These are phyloP conservation scores for Sechiopsis laciniata DNA, from an alignment of 306 rosid species.

Conservation along the genomic window DNA sequence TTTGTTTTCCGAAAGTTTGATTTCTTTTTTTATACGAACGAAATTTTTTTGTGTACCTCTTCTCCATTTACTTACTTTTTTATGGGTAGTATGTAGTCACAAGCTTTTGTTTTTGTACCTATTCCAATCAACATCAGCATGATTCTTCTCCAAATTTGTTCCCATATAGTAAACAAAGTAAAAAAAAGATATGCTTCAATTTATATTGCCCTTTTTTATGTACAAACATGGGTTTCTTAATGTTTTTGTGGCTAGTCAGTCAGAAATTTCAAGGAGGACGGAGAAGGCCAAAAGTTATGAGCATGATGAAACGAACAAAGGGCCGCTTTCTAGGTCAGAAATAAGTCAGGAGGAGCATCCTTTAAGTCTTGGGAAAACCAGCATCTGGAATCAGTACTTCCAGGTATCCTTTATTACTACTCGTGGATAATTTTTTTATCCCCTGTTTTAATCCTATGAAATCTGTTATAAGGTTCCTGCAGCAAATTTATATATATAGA, in stretches of 20 bases:
- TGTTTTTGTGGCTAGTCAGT: conserved; percentile 95
- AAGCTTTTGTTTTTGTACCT: background rate
- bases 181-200: background rate
- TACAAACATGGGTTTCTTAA: conserved; percentile 49
- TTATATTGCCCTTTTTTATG: conserved; percentile 24
- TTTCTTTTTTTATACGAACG: background rate
- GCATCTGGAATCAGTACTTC: conserved; percentile 94
- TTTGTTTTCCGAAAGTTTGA: background rate
- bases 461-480: background rate
- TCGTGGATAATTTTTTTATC: background rate
- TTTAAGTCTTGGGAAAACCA: conserved; percentile 89
- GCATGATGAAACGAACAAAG: conserved; percentile 48
- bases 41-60: background rate
- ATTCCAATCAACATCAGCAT: background rate
- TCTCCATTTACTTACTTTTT: conserved; percentile 12
- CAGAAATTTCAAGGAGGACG: conserved; percentile 86
- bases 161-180: background rate
- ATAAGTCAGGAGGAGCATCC: conserved; percentile 94
- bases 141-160: background rate
- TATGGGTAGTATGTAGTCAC: background rate
- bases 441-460: background rate
- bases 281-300: conserved; percentile 48
- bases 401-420: conserved; percentile 48
- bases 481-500: background rate
- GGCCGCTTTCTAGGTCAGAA: conserved; percentile 82